These are phyloP conservation scores for Vachellia collinsii DNA, from an alignment of 306 rosid genomes.

Conservation along the genomic window DNA sequence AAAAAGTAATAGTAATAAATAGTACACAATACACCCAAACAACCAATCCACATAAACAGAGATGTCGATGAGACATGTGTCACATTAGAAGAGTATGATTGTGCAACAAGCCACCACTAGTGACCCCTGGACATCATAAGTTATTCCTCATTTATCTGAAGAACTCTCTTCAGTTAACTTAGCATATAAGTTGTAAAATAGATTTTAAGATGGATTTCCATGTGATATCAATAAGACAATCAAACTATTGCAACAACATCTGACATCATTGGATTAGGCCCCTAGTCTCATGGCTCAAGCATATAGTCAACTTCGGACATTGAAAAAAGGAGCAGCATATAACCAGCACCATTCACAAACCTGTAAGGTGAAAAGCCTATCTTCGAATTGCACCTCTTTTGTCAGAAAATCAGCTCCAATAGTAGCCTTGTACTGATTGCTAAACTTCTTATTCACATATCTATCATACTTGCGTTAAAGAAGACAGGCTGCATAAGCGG, in stretches of 20 bases:
- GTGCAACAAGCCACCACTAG: neutral
- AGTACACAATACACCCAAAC: neutral
- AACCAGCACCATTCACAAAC: slow-evolving; percentile 41
- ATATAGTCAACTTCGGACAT: slow-evolving; percentile 20
- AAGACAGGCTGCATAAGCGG: slow-evolving; percentile 15
- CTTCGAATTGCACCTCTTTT: slow-evolving; percentile 97
- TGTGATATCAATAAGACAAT: slow-evolving; percentile 12
- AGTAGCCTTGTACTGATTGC: slow-evolving; percentile 98
- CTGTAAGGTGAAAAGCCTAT: slow-evolving; percentile 98
- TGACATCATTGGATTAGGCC: neutral
- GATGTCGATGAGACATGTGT: neutral
- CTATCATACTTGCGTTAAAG: slow-evolving; percentile 57
- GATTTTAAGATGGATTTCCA: neutral
- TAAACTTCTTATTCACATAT: slow-evolving; percentile 96
- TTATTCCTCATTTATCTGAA: slow-evolving; percentile 15
- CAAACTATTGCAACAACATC: neutral
- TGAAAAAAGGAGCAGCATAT: slow-evolving; percentile 10
- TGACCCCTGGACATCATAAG: neutral
- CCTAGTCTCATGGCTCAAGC: slow-evolving; percentile 13
- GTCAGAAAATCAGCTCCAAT: slow-evolving; percentile 98
- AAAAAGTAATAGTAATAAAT: slow-evolving; percentile 14
- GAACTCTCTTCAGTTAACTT: slow-evolving; percentile 7
- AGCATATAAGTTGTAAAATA: neutral
- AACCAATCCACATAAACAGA: slow-evolving; percentile 19
- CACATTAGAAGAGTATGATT: slow-evolving; percentile 3